A percentile compares a stretch with the other conserved stretches of the same genome.
phyloP scores from a whole-genome alignment of 306 rosid genomes.

The Sophora flavescens region DNA sequence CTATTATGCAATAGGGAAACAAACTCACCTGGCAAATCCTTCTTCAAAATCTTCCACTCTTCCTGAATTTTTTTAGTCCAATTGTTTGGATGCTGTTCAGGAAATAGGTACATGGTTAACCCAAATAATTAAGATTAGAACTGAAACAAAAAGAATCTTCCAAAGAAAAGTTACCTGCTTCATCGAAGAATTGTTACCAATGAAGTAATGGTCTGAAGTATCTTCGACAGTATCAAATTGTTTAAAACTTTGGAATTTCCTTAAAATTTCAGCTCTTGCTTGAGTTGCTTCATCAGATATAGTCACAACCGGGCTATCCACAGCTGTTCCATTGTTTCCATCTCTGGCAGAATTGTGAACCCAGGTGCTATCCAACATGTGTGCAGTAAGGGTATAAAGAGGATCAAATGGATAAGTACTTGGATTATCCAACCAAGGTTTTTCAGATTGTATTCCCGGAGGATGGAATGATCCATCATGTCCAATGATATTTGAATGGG shows the following conservation, averaged over 20 bases:
- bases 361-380: constrained; percentile 42
- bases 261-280: constrained; percentile 57
- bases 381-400: constrained; percentile 46
- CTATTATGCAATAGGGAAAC: constrained; percentile 29
- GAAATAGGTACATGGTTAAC: constrained; percentile 38
- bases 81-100: constrained; percentile 62
- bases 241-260: constrained; percentile 67
- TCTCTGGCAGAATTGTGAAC: constrained; percentile 46
- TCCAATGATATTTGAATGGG: constrained; percentile 37
- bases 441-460: constrained; percentile 45
- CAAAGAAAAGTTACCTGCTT: constrained; percentile 51
- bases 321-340: constrained; percentile 39
- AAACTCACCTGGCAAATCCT: constrained; percentile 80
- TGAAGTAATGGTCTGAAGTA: constrained; percentile 71
- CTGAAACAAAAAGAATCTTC: constrained; percentile 16
- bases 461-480: constrained; percentile 41
- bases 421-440: constrained; percentile 45
- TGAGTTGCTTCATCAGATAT: constrained; percentile 42
- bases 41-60: constrained; percentile 83
- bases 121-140: constrained; percentile 22
- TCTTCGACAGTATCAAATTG: constrained; percentile 83
- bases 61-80: constrained; percentile 85
- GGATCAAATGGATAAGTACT: constrained; percentile 47
- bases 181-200: constrained; percentile 37
- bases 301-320: constrained; percentile 40